Percentiles rank a stretch among this genome's conserved stretches.
These are phyloP conservation scores for Pittosporum tobira DNA, from an alignment of 129 eudicot genomes.

Conservation along the genomic window DNA sequence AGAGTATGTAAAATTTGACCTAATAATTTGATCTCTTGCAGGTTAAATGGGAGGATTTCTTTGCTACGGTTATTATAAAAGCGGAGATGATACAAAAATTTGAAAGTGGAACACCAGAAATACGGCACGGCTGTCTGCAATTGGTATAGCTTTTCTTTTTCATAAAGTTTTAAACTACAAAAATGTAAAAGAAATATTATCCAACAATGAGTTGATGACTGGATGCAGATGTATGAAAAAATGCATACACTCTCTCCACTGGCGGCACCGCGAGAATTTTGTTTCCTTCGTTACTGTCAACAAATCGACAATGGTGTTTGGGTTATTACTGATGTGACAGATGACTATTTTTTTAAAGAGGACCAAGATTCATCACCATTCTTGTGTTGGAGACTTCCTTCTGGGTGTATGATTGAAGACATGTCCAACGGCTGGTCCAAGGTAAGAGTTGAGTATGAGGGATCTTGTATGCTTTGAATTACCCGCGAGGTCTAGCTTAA, in stretches of 20 bases:
- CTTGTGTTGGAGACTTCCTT: conserved; percentile 25
- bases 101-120: not conserved
- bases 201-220: not conserved
- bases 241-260: conserved; percentile 25
- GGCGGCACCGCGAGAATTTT: conserved; percentile 28
- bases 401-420: conserved; percentile 23
- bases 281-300: conserved; percentile 14
- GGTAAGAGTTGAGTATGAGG: no score
- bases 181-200: not conserved
- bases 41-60: not conserved
- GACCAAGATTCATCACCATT: conserved; percentile 5
- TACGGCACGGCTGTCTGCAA: not conserved
- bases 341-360: conserved; percentile 8
- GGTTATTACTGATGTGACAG: conserved; percentile 23
- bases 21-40: not conserved
- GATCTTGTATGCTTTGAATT: no score
- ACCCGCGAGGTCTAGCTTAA: no score
- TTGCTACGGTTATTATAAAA: not conserved
- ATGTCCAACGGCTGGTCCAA: conserved; percentile 4
- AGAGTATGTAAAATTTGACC: no score
- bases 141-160: not conserved
- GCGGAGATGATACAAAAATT: not conserved
- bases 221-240: not conserved
- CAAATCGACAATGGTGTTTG: conserved; percentile 12
- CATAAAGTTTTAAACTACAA: not conserved